phyloP scores from a whole-genome alignment of 23 red algal genomes.

The Gracilariopsis chorda region DNA sequence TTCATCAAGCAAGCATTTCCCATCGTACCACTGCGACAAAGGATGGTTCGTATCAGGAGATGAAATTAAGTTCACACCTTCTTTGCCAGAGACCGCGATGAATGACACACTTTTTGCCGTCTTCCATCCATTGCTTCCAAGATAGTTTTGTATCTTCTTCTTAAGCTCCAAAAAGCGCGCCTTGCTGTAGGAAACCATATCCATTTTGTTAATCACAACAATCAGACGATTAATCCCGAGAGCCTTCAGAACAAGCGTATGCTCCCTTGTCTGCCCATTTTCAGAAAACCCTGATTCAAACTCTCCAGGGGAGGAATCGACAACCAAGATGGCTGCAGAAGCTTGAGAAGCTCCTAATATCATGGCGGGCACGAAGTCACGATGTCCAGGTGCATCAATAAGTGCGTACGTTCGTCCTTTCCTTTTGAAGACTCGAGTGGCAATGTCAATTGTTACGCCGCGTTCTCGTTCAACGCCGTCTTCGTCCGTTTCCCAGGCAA shows the following conservation, averaged over 20 bases:
- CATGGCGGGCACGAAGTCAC: constrained; percentile 96
- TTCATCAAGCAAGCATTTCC: constrained; percentile 69
- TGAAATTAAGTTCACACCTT: constrained; percentile 88
- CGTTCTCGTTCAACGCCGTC: constrained; percentile 90
- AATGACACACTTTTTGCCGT: constrained; percentile 68
- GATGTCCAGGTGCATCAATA: constrained; percentile 97
- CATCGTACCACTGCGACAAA: constrained; percentile 90
- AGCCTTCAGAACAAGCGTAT: constrained; percentile 76
- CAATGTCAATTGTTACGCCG: constrained; percentile 98
- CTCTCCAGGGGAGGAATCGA: constrained; percentile 86
- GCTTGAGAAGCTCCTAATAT: constrained; percentile 91
- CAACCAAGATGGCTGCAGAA: constrained; percentile 86
- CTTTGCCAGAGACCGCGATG: constrained; percentile 74
- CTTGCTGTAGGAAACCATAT: constrained; percentile 85
- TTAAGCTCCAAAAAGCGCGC: constrained; percentile 74
- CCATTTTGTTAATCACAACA: constrained; percentile 97
- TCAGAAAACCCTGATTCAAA: constrained; percentile 96
- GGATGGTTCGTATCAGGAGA: constrained; percentile 31
- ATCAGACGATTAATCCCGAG: constrained; percentile 80
- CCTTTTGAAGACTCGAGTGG: constrained; percentile 75
- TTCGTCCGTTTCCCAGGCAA: constrained; percentile 94
- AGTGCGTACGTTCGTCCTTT: constrained; percentile 71
- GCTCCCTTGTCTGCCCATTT: constrained; percentile 93
- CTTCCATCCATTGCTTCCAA: constrained; percentile 87
- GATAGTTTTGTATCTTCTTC: constrained; percentile 72